phyloP scores from a whole-genome alignment of 257 asterid species.

The Nicotiana tomentosiformis region DNA sequence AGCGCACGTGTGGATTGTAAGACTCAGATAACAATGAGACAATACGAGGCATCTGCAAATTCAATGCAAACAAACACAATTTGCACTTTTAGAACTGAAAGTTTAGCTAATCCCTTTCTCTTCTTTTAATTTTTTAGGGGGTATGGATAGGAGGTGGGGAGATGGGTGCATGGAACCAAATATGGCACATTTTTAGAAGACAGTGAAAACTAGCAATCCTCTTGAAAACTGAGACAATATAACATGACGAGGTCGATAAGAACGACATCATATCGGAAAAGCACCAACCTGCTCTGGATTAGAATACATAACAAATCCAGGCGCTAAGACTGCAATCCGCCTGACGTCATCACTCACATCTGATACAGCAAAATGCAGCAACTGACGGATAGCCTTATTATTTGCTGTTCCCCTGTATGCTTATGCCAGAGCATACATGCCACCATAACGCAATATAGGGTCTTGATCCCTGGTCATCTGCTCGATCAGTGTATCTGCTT shows the following conservation, averaged over 20 bases:
- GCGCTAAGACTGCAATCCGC: constrained; percentile 94
- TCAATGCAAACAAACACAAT: constrained; percentile 1
- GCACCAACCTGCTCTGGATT: constrained; percentile 79
- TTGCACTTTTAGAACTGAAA: not conserved
- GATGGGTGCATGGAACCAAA: not conserved
- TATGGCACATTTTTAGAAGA: not conserved
- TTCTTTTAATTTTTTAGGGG: too few relatives aligned
- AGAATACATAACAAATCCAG: constrained; percentile 86
- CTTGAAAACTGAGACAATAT: not conserved
- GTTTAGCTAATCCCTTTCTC: not conserved
- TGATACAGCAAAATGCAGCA: constrained; percentile 96
- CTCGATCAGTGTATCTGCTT: constrained; percentile 86
- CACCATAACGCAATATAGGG: constrained; percentile 93
- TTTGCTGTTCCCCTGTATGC: constrained; percentile 96
- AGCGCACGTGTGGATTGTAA: constrained; percentile 96
- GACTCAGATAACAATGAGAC: constrained; percentile 95
- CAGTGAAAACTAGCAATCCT: not conserved
- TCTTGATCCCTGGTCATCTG: constrained; percentile 99
- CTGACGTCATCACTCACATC: constrained; percentile 96
- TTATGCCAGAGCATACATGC: constrained; percentile 95
- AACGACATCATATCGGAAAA: not conserved
- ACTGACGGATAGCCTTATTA: constrained; percentile 91
- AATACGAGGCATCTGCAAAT: constrained; percentile 76
- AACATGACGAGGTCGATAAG: not conserved
- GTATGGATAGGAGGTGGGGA: not conserved